Percentiles rank a stretch among this genome's conserved stretches.
Evolutionary conservation across 768 basidiomycete species (phyloP).

Genomic region (Boletus reticulatus): DNA sequence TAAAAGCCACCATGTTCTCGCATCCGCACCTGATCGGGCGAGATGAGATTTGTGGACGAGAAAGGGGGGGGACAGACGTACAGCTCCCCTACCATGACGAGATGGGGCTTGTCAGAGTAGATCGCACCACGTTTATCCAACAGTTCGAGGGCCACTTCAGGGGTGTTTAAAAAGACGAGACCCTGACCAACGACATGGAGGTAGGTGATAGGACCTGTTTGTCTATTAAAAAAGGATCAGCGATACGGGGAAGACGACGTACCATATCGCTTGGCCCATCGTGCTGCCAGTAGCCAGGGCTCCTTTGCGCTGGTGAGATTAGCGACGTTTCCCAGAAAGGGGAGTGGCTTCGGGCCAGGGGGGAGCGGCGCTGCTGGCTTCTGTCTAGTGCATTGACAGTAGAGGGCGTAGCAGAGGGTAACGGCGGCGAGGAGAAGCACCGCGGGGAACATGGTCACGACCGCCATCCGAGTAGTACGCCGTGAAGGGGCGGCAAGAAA

Average conservation of each 20-base stretch:
- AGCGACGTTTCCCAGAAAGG: constrained; percentile 60
- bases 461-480: constrained; percentile 12
- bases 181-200: constrained; percentile 64
- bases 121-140: constrained; percentile 69
- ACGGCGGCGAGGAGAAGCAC: constrained; percentile 21
- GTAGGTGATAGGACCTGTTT: constrained; percentile 58
- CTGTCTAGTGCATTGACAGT: constrained; percentile 11
- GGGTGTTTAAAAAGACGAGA: constrained; percentile 65
- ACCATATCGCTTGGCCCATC: constrained; percentile 69
- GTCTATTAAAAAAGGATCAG: neutral
- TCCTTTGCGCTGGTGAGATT: constrained; percentile 55
- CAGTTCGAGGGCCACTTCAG: constrained; percentile 57
- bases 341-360: constrained; percentile 67
- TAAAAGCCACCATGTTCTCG: constrained; percentile 72
- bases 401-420: constrained; percentile 16
- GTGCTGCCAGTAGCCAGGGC: constrained; percentile 59
- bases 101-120: constrained; percentile 70
- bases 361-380: constrained; percentile 43
- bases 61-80: constrained; percentile 34
- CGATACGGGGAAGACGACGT: constrained; percentile 16
- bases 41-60: neutral
- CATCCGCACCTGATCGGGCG: constrained; percentile 47
- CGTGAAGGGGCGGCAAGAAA: neutral
- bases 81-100: constrained; percentile 72
- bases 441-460: constrained; percentile 10